Evolutionary conservation across 306 rosid species (phyloP).

Genomic region (Amphicarpaea edgeworthii): DNA sequence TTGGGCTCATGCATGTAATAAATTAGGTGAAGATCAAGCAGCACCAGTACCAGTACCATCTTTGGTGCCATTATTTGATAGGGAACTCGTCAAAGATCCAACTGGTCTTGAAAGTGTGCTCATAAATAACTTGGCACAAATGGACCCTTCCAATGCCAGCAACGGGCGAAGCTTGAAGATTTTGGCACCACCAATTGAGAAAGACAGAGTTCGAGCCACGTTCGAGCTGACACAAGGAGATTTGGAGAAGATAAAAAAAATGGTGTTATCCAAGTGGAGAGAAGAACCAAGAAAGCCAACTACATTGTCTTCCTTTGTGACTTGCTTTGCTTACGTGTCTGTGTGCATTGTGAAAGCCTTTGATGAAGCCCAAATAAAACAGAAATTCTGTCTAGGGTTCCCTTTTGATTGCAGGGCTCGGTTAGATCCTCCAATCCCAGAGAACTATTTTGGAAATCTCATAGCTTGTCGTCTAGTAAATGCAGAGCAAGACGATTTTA

Average conservation of each 20-base stretch:
- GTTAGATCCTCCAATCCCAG: constrained; percentile 36
- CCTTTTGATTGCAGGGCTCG: constrained; percentile 9
- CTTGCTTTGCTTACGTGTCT: constrained; percentile 41
- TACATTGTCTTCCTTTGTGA: constrained; percentile 51
- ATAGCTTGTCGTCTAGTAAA: constrained; percentile 9
- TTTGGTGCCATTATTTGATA: constrained; percentile 44
- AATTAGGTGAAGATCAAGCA: not conserved
- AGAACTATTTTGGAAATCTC: constrained; percentile 44
- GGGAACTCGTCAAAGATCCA: constrained; percentile 52
- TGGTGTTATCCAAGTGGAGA: constrained; percentile 43
- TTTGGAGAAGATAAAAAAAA: constrained; percentile 47
- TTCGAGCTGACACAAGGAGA: constrained; percentile 48
- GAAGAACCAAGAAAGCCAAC: constrained; percentile 30
- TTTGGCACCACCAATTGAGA: constrained; percentile 7
- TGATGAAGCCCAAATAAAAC: not conserved
- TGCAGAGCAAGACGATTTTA: not conserved
- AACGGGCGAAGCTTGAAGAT: constrained; percentile 30
- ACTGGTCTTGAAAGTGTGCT: constrained; percentile 20
- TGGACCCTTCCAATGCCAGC: not conserved
- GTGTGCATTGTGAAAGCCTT: constrained; percentile 49
- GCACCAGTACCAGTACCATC: not conserved
- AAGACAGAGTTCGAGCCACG: constrained; percentile 45
- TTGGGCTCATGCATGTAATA: constrained; percentile 56
- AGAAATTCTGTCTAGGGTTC: constrained; percentile 3
- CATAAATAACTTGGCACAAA: not conserved